These are phyloP conservation scores for Calonectria leucothoes DNA, from an alignment of 2,329 filamentous ascomycete species.

Conservation along the genomic window DNA sequence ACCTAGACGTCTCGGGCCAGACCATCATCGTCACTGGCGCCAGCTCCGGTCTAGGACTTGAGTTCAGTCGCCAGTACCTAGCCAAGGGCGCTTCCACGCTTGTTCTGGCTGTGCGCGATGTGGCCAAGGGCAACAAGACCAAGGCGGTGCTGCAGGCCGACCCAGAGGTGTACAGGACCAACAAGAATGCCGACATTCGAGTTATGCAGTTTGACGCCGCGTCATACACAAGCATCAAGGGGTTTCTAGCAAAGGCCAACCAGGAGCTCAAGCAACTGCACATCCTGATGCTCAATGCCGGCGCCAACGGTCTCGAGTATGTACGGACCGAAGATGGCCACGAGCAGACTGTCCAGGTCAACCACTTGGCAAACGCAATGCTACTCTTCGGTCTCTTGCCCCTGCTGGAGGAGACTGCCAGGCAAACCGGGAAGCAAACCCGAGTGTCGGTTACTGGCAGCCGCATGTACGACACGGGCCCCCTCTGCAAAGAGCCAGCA, in stretches of 20 bases:
- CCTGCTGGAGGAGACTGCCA: constrained; percentile 29
- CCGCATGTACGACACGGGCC: constrained; percentile 12
- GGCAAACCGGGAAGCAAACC: background rate
- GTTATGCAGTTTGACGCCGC: constrained; percentile 24
- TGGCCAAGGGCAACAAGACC: constrained; percentile 42
- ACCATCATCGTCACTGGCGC: constrained; percentile 55
- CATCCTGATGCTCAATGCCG: constrained; percentile 27
- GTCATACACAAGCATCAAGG: constrained; percentile 19
- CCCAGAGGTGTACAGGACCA: constrained; percentile 9
- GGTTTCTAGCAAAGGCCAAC: constrained; percentile 2
- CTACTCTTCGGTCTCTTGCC: constrained; percentile 33
- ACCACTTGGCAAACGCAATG: constrained; percentile 40
- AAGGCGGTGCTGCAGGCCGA: constrained; percentile 3
- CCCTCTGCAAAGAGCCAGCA: background rate
- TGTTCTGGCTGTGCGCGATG: constrained; percentile 53
- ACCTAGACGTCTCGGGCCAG: constrained; percentile 35
- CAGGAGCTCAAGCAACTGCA: background rate
- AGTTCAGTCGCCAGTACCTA: constrained; percentile 52
- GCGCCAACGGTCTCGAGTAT: background rate
- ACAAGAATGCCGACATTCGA: constrained; percentile 2
- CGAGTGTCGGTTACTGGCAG: constrained; percentile 31
- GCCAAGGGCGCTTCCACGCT: constrained; percentile 48
- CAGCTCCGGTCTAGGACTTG: constrained; percentile 55
- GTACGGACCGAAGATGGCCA: constrained; percentile 23
- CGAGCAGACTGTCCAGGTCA: constrained; percentile 39